Evolutionary conservation across 73 alveolate genomes (phyloP), one percentile per base, ranked within the genome.

Genomic region (Paramecium caudatum): DNA sequence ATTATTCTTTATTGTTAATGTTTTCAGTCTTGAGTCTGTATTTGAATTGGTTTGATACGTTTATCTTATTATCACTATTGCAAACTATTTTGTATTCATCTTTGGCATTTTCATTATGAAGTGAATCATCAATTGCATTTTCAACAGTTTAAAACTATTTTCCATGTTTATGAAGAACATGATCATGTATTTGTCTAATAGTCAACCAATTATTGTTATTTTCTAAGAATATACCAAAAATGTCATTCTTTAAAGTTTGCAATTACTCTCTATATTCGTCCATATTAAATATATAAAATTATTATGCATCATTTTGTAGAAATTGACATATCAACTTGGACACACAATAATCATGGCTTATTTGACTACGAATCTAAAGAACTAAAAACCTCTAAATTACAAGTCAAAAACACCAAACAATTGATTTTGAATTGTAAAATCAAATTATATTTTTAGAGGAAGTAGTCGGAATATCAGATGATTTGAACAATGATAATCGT

Each of bases 321-420:
- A 19, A 55, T 55, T 3, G 80, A 55, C 3, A 55, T 55, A 12
- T 37, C 80, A 55, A 55, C 80, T 23, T 55, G 80, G 80, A 55
- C 80, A 27, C 80, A 55, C 21, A 55, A 55, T 23, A 55, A 55
- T 23, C 80, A 55, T 55, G 80, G 80, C 23, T 9, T 55, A 17
- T 55, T 55, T 1, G 80, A 55, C 30, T 55, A 55, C 30, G 80
- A 55, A 55, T 55, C 80, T 3, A 55, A 55, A 55, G 80, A 55
- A 55, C 30, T 55, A 12, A 55, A 55, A 23, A 55, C 80, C 9
- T 55, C 80, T 19, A 55, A 55, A 55, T 10, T 55, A 7, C 23
- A 16, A 27, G 80, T 55, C n/a, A 55, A 8, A 55, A 55, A 55
- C 80, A 55, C 80, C 23, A 55, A 37, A 5, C 23, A 55, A 16